These are phyloP conservation scores for Magnolia officinalis DNA, from an alignment of 164 flowering plant species.

Conservation along the genomic window DNA sequence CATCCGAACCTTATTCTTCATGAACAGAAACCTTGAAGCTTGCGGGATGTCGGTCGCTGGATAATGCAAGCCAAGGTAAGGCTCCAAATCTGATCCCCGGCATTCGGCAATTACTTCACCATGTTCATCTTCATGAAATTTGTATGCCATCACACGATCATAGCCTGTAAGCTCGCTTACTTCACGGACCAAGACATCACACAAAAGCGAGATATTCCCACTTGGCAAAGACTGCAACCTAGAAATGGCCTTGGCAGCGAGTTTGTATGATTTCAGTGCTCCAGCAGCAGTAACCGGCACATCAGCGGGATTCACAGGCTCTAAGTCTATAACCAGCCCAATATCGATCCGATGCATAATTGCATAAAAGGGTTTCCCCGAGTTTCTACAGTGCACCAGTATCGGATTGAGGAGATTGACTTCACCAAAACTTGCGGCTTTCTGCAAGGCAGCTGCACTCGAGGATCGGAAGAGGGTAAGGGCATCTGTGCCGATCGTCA, in stretches of 20 bases:
- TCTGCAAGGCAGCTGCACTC: conserved; percentile 57
- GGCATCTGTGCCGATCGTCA: conserved; percentile 56
- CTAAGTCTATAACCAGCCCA: conserved; percentile 67
- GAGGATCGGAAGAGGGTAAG: conserved; percentile 50
- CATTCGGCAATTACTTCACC: conserved; percentile 75
- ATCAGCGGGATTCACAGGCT: conserved; percentile 67
- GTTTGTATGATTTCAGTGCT: conserved; percentile 73
- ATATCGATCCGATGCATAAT: conserved; percentile 69
- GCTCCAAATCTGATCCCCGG: conserved; percentile 46
- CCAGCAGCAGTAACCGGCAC: conserved; percentile 71
- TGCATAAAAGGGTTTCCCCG: conserved; percentile 76
- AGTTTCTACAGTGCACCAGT: conserved; percentile 51
- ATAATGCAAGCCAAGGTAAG: conserved; percentile 70
- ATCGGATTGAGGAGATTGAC: conserved; percentile 67
- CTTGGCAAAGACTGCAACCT: conserved; percentile 67
- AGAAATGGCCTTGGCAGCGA: conserved; percentile 79
- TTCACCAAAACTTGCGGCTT: conserved; percentile 55
- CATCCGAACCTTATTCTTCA: conserved; percentile 77
- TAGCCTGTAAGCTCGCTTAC: conserved; percentile 64
- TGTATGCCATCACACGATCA: conserved; percentile 76
- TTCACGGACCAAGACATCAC: conserved; percentile 66
- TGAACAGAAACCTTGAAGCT: conserved; percentile 72
- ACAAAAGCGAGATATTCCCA: conserved; percentile 51
- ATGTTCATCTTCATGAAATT: conserved; percentile 77
- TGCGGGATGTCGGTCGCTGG: conserved; percentile 84